A percentile compares a stretch with the other conserved stretches of the same genome.
These are phyloP conservation scores for Alternaria conjuncta DNA, from an alignment of 2,329 filamentous ascomycete species.

Conservation along the genomic window DNA sequence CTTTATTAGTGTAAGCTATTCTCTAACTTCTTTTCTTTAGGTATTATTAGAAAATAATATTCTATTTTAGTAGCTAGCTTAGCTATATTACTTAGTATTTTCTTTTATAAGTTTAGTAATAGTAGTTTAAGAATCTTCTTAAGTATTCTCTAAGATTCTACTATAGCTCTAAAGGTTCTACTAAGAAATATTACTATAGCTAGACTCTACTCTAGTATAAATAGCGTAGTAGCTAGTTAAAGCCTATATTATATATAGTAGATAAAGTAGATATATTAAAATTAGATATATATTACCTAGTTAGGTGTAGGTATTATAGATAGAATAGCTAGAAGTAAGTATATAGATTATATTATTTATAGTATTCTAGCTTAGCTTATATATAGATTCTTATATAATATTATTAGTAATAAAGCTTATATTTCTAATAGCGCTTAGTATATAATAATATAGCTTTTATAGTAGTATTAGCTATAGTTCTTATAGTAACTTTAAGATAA, in stretches of 20 bases:
- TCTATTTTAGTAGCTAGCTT: background rate
- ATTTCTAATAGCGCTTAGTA: background rate
- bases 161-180: background rate
- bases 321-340: background rate
- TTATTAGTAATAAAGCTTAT: background rate
- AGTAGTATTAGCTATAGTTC: background rate
- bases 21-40: background rate
- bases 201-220: background rate
- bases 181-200: background rate
- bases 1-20: background rate
- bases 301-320: background rate
- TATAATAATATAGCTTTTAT: background rate
- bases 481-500: background rate
- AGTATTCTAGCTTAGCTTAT: background rate
- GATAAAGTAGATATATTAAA: background rate
- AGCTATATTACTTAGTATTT: background rate
- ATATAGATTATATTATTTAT: background rate
- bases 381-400: background rate
- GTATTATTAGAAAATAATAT: background rate
- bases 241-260: background rate
- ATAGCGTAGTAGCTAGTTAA: background rate
- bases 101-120: background rate
- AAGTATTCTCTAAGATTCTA: background rate
- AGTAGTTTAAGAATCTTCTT: background rate
- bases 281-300: background rate